These are phyloP conservation scores for Trichosporon sp. DNA, from an alignment of 1,284 basidiomycete species.

Conservation along the genomic window DNA sequence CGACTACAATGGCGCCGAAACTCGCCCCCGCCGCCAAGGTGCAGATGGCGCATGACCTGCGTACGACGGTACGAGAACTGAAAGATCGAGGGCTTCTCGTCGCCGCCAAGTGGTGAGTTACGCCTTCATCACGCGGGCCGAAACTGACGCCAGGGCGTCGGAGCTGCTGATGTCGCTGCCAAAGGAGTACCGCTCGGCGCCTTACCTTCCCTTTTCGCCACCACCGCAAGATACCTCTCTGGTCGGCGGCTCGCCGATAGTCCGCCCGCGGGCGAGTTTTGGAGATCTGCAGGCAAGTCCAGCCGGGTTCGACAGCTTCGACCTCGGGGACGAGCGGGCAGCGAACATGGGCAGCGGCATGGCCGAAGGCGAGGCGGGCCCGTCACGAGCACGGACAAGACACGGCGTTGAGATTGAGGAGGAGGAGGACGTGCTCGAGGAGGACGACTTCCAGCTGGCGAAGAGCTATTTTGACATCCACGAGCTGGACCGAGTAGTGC, in stretches of 20 bases:
- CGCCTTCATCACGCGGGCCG: neutral
- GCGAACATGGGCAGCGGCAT: neutral
- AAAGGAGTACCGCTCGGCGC: constrained; percentile 31
- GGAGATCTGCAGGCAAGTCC: constrained; percentile 41
- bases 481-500: constrained; percentile 72
- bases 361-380: constrained; percentile 28
- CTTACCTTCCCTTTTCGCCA: constrained; percentile 44
- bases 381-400: constrained; percentile 26
- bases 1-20: constrained; percentile 1
- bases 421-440: constrained; percentile 60
- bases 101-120: constrained; percentile 46
- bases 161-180: constrained; percentile 48
- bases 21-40: constrained; percentile 23
- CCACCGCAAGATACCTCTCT: constrained; percentile 28
- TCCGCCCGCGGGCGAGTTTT: constrained; percentile 16
- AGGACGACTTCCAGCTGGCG: constrained; percentile 61
- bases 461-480: constrained; percentile 71
- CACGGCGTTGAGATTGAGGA: constrained; percentile 53
- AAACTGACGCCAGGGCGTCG: constrained; percentile 39
- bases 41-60: constrained; percentile 45
- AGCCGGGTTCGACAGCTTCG: constrained; percentile 15
- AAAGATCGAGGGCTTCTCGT: constrained; percentile 47
- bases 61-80: constrained; percentile 42
- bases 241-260: constrained; percentile 19
- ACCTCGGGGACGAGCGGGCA: constrained; percentile 4